phyloP scores from a whole-genome alignment of 2,329 filamentous ascomycete species.

The Neofusicoccum sp. region DNA sequence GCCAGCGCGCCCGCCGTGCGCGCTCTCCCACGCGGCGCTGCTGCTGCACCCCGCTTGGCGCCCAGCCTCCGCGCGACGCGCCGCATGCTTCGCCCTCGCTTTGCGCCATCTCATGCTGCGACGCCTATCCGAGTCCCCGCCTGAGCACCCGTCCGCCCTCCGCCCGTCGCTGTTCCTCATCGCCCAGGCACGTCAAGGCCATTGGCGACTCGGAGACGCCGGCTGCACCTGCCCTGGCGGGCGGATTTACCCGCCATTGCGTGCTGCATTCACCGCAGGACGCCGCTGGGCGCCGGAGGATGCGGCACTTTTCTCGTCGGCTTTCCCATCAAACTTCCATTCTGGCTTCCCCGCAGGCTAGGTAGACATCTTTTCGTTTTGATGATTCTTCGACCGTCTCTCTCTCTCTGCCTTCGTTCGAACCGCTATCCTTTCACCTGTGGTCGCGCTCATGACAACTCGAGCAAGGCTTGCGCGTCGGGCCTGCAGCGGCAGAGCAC shows the following conservation, averaged over 20 bases:
- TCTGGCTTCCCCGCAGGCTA: too few relatives aligned
- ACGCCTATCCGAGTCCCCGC: background rate
- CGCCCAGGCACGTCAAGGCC: background rate
- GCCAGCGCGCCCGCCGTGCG: background rate
- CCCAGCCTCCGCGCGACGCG: slow-evolving; percentile 9
- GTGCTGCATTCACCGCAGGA: background rate
- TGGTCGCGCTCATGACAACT: background rate
- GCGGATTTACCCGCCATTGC: background rate
- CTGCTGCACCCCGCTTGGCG: slow-evolving; percentile 9
- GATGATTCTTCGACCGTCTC: too few relatives aligned
- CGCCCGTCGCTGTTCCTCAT: background rate
- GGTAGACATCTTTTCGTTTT: too few relatives aligned
- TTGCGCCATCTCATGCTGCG: slow-evolving; percentile 5
- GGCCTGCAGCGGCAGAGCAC: background rate
- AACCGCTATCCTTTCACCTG: background rate
- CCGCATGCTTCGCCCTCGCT: background rate
- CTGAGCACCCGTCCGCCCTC: background rate
- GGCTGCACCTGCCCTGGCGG: background rate
- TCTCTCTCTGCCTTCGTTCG: background rate
- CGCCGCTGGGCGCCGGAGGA: background rate
- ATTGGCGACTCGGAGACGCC: slow-evolving; percentile 1
- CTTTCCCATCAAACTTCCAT: too few relatives aligned
- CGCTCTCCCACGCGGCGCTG: background rate
- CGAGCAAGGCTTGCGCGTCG: background rate
- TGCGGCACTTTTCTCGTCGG: too few relatives aligned